Evolutionary conservation across 495 filamentous ascomycete genomes (phyloP).

Genomic region (Aspergillus conjunctus): DNA sequence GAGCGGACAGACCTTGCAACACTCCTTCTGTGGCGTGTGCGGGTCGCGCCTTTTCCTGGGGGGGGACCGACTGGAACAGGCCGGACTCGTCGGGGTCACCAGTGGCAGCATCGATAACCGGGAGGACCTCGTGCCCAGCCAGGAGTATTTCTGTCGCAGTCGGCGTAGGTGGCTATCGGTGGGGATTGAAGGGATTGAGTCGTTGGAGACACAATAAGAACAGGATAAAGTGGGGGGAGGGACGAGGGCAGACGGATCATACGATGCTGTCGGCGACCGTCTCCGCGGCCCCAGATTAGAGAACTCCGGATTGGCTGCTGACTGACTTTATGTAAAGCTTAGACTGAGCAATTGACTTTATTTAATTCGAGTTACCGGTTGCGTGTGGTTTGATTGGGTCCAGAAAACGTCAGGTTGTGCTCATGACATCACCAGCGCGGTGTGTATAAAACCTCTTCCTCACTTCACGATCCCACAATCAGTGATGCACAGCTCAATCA

Average conservation of each 20-base stretch:
- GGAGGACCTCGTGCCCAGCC: background rate
- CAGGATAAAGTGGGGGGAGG: background rate
- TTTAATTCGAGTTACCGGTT: too few relatives aligned
- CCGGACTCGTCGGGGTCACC: background rate
- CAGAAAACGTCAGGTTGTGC: too few relatives aligned
- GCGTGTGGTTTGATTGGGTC: too few relatives aligned
- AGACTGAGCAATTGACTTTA: too few relatives aligned
- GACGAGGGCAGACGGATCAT: background rate
- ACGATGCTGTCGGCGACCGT: too few relatives aligned
- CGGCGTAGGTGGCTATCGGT: constrained; percentile 13
- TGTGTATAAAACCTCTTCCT: too few relatives aligned
- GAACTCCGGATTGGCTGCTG: too few relatives aligned
- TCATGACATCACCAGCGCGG: too few relatives aligned
- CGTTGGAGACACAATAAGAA: constrained; percentile 13
- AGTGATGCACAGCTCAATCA: too few relatives aligned
- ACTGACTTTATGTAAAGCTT: too few relatives aligned
- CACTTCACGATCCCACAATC: too few relatives aligned
- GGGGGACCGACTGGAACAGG: background rate
- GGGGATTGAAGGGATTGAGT: constrained; percentile 1
- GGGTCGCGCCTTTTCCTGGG: constrained; percentile 20
- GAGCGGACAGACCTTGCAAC: constrained; percentile 12
- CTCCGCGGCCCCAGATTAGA: too few relatives aligned
- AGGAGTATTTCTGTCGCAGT: constrained; percentile 11
- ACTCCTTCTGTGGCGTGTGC: constrained; percentile 23
- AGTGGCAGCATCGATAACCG: constrained; percentile 18